These are phyloP conservation scores for Hypoxylon fragiforme DNA, from an alignment of 495 filamentous ascomycete genomes.

Conservation along the genomic window DNA sequence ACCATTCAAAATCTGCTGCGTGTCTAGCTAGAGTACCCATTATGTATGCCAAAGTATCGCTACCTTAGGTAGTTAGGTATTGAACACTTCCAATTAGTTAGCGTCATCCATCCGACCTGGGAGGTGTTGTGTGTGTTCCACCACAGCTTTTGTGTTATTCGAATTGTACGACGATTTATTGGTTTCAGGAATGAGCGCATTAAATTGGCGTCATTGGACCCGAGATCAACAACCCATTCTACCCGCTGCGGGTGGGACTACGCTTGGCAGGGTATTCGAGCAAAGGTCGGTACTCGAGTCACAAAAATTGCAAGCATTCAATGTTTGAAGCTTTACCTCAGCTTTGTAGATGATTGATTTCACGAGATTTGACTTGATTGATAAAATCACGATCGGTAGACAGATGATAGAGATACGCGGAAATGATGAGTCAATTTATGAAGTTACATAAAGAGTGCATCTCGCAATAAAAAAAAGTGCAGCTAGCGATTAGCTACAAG, in stretches of 20 bases:
- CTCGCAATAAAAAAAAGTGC: slow-evolving; percentile 4
- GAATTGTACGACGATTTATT: not conserved
- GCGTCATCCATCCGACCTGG: too few relatives aligned
- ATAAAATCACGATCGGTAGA: not conserved
- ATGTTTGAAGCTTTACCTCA: too few relatives aligned
- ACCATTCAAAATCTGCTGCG: too few relatives aligned
- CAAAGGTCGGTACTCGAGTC: not conserved
- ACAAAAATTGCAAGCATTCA: not conserved
- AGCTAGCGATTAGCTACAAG: slow-evolving; percentile 23
- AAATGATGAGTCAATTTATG: not conserved
- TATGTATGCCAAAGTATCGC: too few relatives aligned
- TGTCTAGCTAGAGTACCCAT: too few relatives aligned
- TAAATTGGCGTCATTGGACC: slow-evolving; percentile 10
- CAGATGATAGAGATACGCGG: not conserved
- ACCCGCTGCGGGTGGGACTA: slow-evolving; percentile 1
- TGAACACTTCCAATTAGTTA: too few relatives aligned
- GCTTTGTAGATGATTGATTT: too few relatives aligned
- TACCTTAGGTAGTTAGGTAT: too few relatives aligned
- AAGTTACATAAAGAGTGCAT: slow-evolving; percentile 4
- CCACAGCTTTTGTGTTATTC: not conserved
- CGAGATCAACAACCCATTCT: slow-evolving; percentile 1
- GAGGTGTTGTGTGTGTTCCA: too few relatives aligned
- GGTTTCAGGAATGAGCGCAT: slow-evolving; percentile 10
- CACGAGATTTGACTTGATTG: too few relatives aligned
- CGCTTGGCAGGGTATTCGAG: slow-evolving; percentile 2